Percentiles rank a stretch among this genome's conserved stretches.
These are phyloP conservation scores for Cryoendolithus antarcticus DNA, from an alignment of 2,329 filamentous ascomycete genomes.

Conservation along the genomic window DNA sequence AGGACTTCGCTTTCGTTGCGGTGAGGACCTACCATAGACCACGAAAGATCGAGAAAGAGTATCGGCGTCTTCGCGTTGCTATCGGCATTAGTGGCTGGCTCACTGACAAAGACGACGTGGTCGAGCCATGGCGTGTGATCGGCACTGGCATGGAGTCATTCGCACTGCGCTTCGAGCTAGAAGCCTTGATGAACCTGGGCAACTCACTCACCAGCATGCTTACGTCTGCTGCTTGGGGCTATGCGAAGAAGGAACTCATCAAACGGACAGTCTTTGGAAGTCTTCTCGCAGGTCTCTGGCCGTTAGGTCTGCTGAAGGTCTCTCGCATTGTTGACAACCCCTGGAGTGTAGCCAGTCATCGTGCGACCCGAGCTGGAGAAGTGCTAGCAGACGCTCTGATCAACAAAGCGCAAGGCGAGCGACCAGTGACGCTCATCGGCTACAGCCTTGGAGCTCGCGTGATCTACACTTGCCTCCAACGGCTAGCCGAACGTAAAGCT, in stretches of 20 bases:
- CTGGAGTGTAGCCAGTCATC: constrained; percentile 26
- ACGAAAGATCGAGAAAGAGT: constrained; percentile 38
- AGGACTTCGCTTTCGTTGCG: constrained; percentile 78
- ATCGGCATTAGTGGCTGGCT: constrained; percentile 78
- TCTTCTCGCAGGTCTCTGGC: constrained; percentile 37
- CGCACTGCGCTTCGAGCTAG: constrained; percentile 70
- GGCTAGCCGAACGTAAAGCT: constrained; percentile 61
- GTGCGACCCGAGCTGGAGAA: constrained; percentile 27
- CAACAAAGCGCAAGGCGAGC: constrained; percentile 29
- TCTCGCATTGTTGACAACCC: constrained; percentile 29
- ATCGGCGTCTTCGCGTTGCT: constrained; percentile 55
- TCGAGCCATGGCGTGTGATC: constrained; percentile 65
- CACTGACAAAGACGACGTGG: constrained; percentile 57
- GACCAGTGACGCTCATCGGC: constrained; percentile 28
- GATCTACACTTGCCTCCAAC: constrained; percentile 70
- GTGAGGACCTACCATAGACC: constrained; percentile 47
- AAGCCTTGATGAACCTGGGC: constrained; percentile 65
- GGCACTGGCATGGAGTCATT: constrained; percentile 66
- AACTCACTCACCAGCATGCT: constrained; percentile 65
- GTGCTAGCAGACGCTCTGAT: constrained; percentile 30
- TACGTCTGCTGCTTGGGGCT: constrained; percentile 67
- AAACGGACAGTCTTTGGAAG: constrained; percentile 42
- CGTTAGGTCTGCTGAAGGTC: constrained; percentile 34
- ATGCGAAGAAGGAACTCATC: constrained; percentile 63
- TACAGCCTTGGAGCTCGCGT: constrained; percentile 37